Evolutionary conservation across 2,329 filamentous ascomycete species (phyloP).

Genomic region (Colletotrichum echinochloae): DNA sequence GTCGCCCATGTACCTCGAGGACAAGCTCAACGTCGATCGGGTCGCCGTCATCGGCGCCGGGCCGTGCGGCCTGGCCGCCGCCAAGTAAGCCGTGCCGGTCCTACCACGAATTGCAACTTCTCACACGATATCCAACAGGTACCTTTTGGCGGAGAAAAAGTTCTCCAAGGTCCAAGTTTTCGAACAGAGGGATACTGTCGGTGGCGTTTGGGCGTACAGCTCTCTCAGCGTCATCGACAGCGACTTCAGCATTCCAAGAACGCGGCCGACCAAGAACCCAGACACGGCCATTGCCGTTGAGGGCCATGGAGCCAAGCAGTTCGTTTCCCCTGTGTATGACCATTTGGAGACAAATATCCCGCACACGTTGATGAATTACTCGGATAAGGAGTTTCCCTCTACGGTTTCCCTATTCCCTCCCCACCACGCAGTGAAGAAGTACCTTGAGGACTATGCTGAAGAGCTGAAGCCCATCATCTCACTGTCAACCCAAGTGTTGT

Average conservation of each 20-base stretch:
- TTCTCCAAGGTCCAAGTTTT: conserved; percentile 76
- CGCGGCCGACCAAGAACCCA: conserved; percentile 46
- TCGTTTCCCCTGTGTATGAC: conserved; percentile 77
- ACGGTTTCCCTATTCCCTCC: conserved; percentile 74
- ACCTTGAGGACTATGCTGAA: conserved; percentile 73
- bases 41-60: conserved; percentile 81
- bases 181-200: conserved; percentile 74
- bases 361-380: conserved; percentile 76
- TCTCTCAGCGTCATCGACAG: conserved; percentile 41
- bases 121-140: conserved; percentile 60
- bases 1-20: conserved; percentile 41
- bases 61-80: conserved; percentile 74
- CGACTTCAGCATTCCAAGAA: conserved; percentile 45
- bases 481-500: conserved; percentile 73
- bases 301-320: conserved; percentile 55
- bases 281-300: conserved; percentile 58
- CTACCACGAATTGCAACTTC: neutral
- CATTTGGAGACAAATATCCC: conserved; percentile 82
- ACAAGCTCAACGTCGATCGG: conserved; percentile 52
- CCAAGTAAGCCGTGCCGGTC: conserved; percentile 47
- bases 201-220: conserved; percentile 81
- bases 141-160: conserved; percentile 70
- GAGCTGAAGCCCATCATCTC: conserved; percentile 68
- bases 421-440: conserved; percentile 72
- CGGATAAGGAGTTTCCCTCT: conserved; percentile 69